These are phyloP conservation scores for Ceratobasidium sp. DNA, from an alignment of 1,284 basidiomycete species.

Conservation along the genomic window DNA sequence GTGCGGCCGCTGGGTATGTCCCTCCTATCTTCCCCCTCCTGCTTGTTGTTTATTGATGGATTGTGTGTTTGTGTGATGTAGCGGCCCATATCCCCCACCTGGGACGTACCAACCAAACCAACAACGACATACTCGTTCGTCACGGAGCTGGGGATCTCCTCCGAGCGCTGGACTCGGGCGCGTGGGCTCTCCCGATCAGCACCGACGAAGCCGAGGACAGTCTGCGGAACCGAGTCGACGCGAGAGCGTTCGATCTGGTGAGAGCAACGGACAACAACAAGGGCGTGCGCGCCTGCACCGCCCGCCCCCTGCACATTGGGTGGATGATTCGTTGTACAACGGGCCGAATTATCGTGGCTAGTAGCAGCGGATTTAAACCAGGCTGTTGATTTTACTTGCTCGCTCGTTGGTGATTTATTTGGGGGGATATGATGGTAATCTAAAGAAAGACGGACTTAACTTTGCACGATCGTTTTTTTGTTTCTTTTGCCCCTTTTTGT, in stretches of 20 bases:
- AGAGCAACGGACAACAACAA: background rate
- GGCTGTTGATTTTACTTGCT: too few species aligned
- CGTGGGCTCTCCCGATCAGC: background rate
- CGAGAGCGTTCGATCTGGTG: slow-evolving; percentile 17
- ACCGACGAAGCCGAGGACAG: slow-evolving; percentile 24
- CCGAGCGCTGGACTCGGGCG: background rate
- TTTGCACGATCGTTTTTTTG: background rate
- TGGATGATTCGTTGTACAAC: slow-evolving; percentile 41
- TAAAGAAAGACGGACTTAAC: background rate
- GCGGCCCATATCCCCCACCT: slow-evolving; percentile 36
- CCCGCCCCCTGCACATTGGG: slow-evolving; percentile 32
- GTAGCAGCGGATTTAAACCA: too few species aligned
- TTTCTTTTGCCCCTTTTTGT: background rate
- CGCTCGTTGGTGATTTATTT: slow-evolving; percentile 1
- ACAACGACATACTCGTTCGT: slow-evolving; percentile 31
- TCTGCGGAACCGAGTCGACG: slow-evolving; percentile 27
- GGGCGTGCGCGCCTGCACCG: slow-evolving; percentile 28
- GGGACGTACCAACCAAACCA: slow-evolving; percentile 34
- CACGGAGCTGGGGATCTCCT: slow-evolving; percentile 34
- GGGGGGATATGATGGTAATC: background rate
- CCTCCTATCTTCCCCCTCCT: background rate
- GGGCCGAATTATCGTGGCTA: slow-evolving; percentile 37
- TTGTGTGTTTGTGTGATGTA: background rate
- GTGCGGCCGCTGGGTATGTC: slow-evolving; percentile 36
- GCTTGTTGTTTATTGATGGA: background rate